A percentile compares a stretch with the other conserved stretches of the same genome.
Conservation (phyloP, 805 yeast species). For the Lipomyces lipofer region DNA sequence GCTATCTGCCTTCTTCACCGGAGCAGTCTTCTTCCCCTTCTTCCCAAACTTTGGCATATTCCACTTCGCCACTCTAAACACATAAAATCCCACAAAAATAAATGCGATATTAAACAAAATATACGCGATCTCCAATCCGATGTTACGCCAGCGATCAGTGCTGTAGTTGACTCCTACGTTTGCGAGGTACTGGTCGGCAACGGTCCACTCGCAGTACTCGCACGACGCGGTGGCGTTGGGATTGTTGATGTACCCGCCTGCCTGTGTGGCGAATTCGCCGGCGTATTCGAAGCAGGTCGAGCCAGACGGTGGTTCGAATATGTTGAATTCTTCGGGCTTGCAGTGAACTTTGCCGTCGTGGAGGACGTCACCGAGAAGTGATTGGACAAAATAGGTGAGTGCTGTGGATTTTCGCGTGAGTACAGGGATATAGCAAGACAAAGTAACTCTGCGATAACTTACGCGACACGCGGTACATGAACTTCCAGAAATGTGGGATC, state of each 20-base stretch:
- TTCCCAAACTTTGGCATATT: slow-evolving; percentile 14
- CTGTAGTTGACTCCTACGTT: slow-evolving; percentile 43
- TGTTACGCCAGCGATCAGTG: slow-evolving; percentile 63
- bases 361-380: slow-evolving; percentile 50
- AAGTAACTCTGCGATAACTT: slow-evolving; percentile 32
- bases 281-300: slow-evolving; percentile 64
- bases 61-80: slow-evolving; percentile 19
- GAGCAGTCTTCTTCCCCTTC: slow-evolving; percentile 1
- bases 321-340: slow-evolving; percentile 49
- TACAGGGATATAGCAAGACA: neutral
- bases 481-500: slow-evolving; percentile 83
- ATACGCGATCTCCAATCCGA: slow-evolving; percentile 55
- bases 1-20: neutral
- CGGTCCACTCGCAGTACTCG: slow-evolving; percentile 26
- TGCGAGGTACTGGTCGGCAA: slow-evolving; percentile 33
- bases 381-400: slow-evolving; percentile 66
- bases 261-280: slow-evolving; percentile 44
- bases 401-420: slow-evolving; percentile 26
- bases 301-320: slow-evolving; percentile 57
- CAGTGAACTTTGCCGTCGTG: slow-evolving; percentile 58
- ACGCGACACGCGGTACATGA: slow-evolving; percentile 72
- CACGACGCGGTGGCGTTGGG: slow-evolving; percentile 35
- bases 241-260: slow-evolving; percentile 36
- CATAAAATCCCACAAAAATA: slow-evolving; percentile 18
- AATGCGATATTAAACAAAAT: slow-evolving; percentile 43